These are phyloP conservation scores for Miscanthus sacchariflorus DNA, from an alignment of 202 grass and related monocot genomes.

Conservation along the genomic window DNA sequence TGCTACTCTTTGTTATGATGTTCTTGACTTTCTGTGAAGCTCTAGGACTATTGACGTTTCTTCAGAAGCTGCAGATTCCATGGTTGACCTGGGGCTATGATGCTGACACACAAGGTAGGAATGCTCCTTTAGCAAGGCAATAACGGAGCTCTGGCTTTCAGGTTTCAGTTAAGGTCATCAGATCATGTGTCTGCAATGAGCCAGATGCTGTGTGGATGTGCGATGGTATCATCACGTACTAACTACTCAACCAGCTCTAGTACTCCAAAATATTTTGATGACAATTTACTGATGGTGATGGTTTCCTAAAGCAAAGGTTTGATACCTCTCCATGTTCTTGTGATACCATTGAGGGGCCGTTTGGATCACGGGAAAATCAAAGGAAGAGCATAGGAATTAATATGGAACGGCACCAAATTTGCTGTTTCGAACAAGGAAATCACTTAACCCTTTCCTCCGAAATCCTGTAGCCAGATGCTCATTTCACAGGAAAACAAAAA, in stretches of 20 bases:
- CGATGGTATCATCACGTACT: not conserved
- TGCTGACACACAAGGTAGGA: not conserved
- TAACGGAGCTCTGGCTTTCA: not conserved
- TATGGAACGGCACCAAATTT: too few relatives aligned
- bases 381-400: too few relatives aligned
- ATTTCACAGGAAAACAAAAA: too few relatives aligned
- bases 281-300: conserved; percentile 1
- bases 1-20: not conserved
- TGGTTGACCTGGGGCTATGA: not conserved
- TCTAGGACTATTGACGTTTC: not conserved
- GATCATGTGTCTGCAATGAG: not conserved
- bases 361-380: too few relatives aligned
- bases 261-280: not conserved
- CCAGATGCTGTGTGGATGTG: not conserved
- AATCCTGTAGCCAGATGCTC: too few relatives aligned
- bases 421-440: too few relatives aligned
- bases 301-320: not conserved
- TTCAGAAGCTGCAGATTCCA: not conserved
- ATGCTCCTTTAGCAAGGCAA: not conserved
- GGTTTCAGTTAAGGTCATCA: not conserved
- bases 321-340: not conserved
- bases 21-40: not conserved
- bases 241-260: not conserved
- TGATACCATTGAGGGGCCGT: not conserved
- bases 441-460: too few relatives aligned